Percentiles rank a stretch among this genome's conserved stretches.
phyloP scores from a whole-genome alignment of 805 yeast genomes.

The Kuraishia hungarica region DNA sequence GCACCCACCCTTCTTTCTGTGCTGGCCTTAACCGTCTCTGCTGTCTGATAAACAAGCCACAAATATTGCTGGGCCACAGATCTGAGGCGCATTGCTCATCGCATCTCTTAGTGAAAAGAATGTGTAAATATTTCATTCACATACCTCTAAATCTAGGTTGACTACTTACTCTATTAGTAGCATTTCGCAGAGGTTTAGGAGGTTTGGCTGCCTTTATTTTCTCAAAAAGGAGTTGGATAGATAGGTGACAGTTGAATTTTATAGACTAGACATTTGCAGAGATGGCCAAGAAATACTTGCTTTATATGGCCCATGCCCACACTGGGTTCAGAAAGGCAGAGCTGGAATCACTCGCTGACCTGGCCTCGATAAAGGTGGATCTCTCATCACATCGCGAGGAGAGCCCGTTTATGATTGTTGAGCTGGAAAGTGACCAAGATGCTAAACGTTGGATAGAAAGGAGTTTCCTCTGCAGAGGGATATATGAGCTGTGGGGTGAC shows the following conservation, averaged over 20 bases:
- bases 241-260: too few relatives aligned
- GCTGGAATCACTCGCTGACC: conserved; percentile 72
- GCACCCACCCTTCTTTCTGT: too few relatives aligned
- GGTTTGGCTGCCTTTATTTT: too few relatives aligned
- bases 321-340: conserved; percentile 75
- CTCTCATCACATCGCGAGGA: conserved; percentile 46
- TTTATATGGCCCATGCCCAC: conserved; percentile 83
- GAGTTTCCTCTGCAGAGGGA: conserved; percentile 61
- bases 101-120: neutral
- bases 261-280: neutral
- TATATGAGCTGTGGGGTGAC: conserved; percentile 81
- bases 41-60: neutral
- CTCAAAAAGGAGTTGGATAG: too few relatives aligned
- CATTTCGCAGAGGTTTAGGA: too few relatives aligned
- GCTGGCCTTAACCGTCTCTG: too few relatives aligned
- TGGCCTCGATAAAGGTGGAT: conserved; percentile 49
- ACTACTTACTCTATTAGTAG: too few relatives aligned
- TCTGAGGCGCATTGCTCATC: neutral
- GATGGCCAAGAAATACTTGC: conserved; percentile 50
- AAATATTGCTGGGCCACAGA: neutral
- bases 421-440: conserved; percentile 54
- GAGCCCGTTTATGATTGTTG: conserved; percentile 66
- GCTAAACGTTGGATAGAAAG: conserved; percentile 60
- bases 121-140: neutral
- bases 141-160: too few relatives aligned